Conservation (phyloP, 73 alveolate genomes). For the Paramecium primaurelia region DNA sequence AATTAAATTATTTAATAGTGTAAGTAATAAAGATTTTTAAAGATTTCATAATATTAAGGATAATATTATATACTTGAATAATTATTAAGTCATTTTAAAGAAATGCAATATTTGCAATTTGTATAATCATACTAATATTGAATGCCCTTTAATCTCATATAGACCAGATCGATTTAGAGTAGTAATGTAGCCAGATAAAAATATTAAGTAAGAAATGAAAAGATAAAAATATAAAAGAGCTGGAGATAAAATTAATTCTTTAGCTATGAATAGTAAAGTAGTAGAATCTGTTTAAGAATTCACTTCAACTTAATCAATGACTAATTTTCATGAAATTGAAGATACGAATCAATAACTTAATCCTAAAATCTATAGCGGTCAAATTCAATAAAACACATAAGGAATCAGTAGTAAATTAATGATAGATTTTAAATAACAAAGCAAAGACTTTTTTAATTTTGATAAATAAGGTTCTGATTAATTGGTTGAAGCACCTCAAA, state of each 20-base stretch:
- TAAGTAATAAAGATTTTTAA: neutral
- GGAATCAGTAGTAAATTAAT: neutral
- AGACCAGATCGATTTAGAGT: neutral
- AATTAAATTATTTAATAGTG: neutral
- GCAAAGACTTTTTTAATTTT: neutral
- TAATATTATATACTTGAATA: neutral
- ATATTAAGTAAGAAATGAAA: neutral
- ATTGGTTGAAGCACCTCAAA: neutral
- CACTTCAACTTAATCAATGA: neutral
- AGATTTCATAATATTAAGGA: conserved; percentile 21
- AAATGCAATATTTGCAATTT: neutral
- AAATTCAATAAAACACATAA: neutral
- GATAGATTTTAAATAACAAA: neutral
- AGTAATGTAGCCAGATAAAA: neutral
- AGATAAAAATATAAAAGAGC: neutral
- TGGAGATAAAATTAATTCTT: conserved; percentile 14
- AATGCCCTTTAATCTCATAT: neutral
- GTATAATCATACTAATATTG: neutral
- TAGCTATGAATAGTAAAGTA: neutral
- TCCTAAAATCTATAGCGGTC: neutral
- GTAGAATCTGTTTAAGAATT: neutral
- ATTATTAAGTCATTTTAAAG: neutral
- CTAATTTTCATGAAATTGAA: neutral
- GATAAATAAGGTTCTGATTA: neutral
- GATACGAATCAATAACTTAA: neutral